Evolutionary conservation across 345 rosid species (phyloP), one percentile per base, ranked within the genome.

Genomic region (Eutrema heterophyllum): DNA sequence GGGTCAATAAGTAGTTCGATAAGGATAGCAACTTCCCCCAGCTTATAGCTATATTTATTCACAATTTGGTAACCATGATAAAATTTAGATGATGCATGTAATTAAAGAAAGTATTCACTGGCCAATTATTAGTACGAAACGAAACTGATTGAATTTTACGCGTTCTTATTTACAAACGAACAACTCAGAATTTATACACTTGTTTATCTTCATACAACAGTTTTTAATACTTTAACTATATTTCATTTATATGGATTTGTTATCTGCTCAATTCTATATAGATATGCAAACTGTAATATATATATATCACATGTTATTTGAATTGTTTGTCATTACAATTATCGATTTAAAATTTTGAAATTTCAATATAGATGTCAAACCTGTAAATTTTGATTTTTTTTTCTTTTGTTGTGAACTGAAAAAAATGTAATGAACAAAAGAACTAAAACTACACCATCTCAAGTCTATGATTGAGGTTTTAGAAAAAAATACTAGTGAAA

Each of bases 11-110:
- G 49, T 70, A 30, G 36, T 56, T 9, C 33, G 69, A 75, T 52
- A 61, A 52, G 51, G 71, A 68, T 44, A 55, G 71, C 66, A 76
- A 55, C 75, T 55, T 29, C 71, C 75, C 26, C 70, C 75, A 63
- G 64, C 43, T 45, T 69, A 70, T 65, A 38, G 65, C 70, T 76
- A 63, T 76, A 63, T 56, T 70, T 76, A 54, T 76, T 62, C 60
- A 76, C 80, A 69, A 64, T 70, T 63, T 63, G 71, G 39, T 48
- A n/a, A 48, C 55, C 53, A 14, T 36, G 12, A 18, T 29, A 16
- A 30, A 55, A 53, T 4, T 41, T 52, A 33, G 41, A 35, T 75
- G 74, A 27, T 18, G 4, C 50, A 52, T 16, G 63, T 67, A 51
- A 45, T 51, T 60, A 51, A 39, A 60, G 79, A 50, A 71, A 61